Percentiles rank a stretch among this genome's conserved stretches.
These are phyloP conservation scores for Taiozyma onychis DNA, from an alignment of 1,139 yeast genomes.

Conservation along the genomic window DNA sequence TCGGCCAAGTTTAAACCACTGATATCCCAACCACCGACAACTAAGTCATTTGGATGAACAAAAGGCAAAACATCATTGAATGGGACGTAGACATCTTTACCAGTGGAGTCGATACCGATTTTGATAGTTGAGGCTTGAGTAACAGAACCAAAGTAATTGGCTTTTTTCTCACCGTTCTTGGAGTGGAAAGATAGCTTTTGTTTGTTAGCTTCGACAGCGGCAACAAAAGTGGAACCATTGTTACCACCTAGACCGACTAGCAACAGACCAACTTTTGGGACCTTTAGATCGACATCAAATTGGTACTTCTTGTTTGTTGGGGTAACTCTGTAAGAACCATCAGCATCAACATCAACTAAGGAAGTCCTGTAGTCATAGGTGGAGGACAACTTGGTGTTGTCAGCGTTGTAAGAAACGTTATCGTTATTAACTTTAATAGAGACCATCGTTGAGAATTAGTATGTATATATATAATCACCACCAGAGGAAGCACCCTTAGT, in stretches of 20 bases:
- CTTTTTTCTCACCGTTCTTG: slow-evolving; percentile 68
- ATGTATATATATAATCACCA: slow-evolving; percentile 16
- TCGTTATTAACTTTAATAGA: slow-evolving; percentile 47
- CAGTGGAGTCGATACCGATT: slow-evolving; percentile 76
- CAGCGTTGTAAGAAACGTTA: slow-evolving; percentile 54
- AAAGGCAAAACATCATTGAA: slow-evolving; percentile 86
- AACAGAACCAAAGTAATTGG: slow-evolving; percentile 94
- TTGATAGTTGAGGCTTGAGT: slow-evolving; percentile 90
- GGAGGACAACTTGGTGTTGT: slow-evolving; percentile 57
- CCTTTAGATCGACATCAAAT: slow-evolving; percentile 76
- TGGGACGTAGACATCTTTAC: slow-evolving; percentile 89
- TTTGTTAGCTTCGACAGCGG: slow-evolving; percentile 83
- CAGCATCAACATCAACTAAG: slow-evolving; percentile 42
- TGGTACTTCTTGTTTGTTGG: slow-evolving; percentile 73
- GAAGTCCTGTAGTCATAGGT: slow-evolving; percentile 71
- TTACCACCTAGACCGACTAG: slow-evolving; percentile 96
- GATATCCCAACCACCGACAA: slow-evolving; percentile 95
- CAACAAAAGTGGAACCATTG: slow-evolving; percentile 88
- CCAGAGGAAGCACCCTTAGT: slow-evolving; percentile 20
- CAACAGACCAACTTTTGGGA: slow-evolving; percentile 85
- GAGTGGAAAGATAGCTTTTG: slow-evolving; percentile 73
- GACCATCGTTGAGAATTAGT: slow-evolving; percentile 19
- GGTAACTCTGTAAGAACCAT: slow-evolving; percentile 60
- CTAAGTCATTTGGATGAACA: slow-evolving; percentile 85
- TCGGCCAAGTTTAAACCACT: slow-evolving; percentile 61